A percentile compares a stretch with the other conserved stretches of the same genome.
phyloP scores from a whole-genome alignment of 1,139 yeast genomes.

The Arxiozyma bovina region DNA sequence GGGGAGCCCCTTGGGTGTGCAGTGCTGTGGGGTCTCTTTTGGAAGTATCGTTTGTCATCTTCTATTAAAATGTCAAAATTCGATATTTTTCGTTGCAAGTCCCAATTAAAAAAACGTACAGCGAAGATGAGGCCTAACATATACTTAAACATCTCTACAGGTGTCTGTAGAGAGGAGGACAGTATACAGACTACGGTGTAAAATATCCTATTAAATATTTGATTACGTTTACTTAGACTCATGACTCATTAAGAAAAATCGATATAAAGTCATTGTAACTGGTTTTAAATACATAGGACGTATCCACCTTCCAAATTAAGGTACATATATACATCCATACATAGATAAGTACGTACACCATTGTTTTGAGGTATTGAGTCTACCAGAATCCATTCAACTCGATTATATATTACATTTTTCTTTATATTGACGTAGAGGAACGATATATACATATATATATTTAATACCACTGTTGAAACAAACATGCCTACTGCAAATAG shows the following conservation, averaged over 20 bases:
- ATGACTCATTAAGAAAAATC: too few species aligned
- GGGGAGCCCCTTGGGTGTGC: background rate
- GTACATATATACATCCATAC: background rate
- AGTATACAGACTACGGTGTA: background rate
- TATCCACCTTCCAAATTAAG: background rate
- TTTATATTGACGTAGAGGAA: background rate
- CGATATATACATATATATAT: background rate
- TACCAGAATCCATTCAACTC: background rate
- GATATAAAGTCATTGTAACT: background rate
- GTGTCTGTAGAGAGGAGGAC: background rate
- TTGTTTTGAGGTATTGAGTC: background rate
- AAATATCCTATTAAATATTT: background rate
- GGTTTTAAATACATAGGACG: background rate
- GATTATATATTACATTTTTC: too few species aligned
- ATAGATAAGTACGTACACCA: background rate
- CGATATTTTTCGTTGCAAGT: background rate
- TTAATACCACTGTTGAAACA: background rate
- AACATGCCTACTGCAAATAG: background rate
- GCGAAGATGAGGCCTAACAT: background rate
- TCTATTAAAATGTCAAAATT: too few species aligned
- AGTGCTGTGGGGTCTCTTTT: background rate
- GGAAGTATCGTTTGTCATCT: too few species aligned
- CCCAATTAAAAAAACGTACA: background rate
- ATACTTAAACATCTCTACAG: too few species aligned
- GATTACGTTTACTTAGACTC: background rate